Conservation (phyloP, 2,329 filamentous ascomycete species). For the Aspergillus thermomutatus region DNA sequence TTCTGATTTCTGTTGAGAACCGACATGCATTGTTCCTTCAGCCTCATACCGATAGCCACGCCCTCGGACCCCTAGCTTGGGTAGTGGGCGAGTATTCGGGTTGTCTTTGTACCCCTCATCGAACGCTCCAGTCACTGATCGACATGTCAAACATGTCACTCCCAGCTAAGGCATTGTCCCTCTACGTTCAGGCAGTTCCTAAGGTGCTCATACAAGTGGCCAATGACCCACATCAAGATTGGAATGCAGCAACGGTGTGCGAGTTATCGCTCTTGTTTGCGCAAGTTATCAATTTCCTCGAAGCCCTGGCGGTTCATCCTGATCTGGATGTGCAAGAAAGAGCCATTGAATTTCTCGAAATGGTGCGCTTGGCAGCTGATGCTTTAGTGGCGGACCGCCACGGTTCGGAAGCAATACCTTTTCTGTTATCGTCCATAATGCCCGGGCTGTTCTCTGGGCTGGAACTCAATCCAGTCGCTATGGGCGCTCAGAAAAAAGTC, state of each 20-base stretch:
- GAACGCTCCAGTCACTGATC: constrained; percentile 69
- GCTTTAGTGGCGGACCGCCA: constrained; percentile 47
- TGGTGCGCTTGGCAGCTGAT: constrained; percentile 82
- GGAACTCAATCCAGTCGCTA: constrained; percentile 88
- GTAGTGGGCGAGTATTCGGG: constrained; percentile 82
- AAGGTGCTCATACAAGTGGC: constrained; percentile 78
- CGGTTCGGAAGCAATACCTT: constrained; percentile 59
- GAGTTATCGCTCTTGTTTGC: constrained; percentile 74
- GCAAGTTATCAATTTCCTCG: constrained; percentile 76
- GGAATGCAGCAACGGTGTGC: constrained; percentile 71
- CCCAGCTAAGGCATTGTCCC: constrained; percentile 66
- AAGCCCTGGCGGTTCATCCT: constrained; percentile 75
- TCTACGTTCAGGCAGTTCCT: constrained; percentile 77
- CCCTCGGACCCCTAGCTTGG: constrained; percentile 76
- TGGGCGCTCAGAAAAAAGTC: constrained; percentile 79
- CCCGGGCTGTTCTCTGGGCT: constrained; percentile 81
- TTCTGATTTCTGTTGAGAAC: constrained; percentile 61
- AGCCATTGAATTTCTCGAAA: constrained; percentile 85
- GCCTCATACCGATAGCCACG: constrained; percentile 54
- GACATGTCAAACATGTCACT: constrained; percentile 60
- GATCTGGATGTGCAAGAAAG: constrained; percentile 93
- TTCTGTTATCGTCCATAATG: constrained; percentile 85
- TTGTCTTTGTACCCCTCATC: constrained; percentile 67
- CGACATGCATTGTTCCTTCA: constrained; percentile 55
- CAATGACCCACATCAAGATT: constrained; percentile 57